Conservation (phyloP, 805 yeast genomes). For the Yamadazyma insecticola region DNA sequence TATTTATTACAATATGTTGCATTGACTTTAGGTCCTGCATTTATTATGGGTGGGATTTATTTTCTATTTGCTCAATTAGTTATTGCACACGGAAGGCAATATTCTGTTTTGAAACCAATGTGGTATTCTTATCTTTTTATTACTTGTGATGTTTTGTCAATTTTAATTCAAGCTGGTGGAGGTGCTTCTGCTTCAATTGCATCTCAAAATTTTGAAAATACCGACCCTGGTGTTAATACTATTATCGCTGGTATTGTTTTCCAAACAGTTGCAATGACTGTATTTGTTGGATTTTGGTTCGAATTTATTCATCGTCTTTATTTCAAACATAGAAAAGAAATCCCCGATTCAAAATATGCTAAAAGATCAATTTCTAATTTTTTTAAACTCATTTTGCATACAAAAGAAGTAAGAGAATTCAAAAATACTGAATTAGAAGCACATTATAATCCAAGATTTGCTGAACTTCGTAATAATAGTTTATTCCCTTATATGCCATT, state of each 20-base stretch:
- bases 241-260: conserved; percentile 36
- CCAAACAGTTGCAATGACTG: conserved; percentile 36
- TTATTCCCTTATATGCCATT: conserved; percentile 30
- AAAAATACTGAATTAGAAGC: conserved; percentile 20
- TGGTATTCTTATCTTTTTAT: conserved; percentile 42
- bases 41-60: conserved; percentile 40
- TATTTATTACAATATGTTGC: conserved; percentile 30
- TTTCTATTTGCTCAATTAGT: conserved; percentile 37
- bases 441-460: conserved; percentile 25
- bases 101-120: conserved; percentile 35
- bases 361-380: conserved; percentile 20
- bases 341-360: conserved; percentile 13
- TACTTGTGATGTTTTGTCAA: conserved; percentile 31
- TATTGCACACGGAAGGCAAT: conserved; percentile 33
- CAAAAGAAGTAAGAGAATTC: conserved; percentile 18
- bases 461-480: conserved; percentile 17
- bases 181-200: conserved; percentile 35
- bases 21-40: conserved; percentile 39
- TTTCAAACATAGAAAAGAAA: conserved; percentile 19
- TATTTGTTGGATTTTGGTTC: conserved; percentile 32
- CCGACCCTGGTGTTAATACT: conserved; percentile 29
- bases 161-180: conserved; percentile 36
- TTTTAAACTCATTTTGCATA: conserved; percentile 24
- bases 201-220: conserved; percentile 14
- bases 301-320: conserved; percentile 29